These are phyloP conservation scores for Monilinia vaccinii-corymbosi DNA, from an alignment of 2,329 filamentous ascomycete species.

Conservation along the genomic window DNA sequence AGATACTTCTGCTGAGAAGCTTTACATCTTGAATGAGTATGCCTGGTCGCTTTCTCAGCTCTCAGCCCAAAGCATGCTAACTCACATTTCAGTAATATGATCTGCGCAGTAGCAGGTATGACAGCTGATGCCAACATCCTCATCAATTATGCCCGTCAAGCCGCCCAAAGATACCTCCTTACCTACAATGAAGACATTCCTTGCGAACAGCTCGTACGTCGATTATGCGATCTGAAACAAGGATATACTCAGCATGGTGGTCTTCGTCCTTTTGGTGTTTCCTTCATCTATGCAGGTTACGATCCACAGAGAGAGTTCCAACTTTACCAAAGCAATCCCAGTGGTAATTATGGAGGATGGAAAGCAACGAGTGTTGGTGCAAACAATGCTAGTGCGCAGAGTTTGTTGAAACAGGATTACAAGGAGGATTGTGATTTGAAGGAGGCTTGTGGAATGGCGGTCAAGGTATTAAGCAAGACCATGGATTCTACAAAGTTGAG, in stretches of 20 bases:
- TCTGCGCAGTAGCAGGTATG: slow-evolving; percentile 98
- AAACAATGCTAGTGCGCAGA: slow-evolving; percentile 96
- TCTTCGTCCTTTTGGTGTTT: slow-evolving; percentile 94
- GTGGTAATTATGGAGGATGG: slow-evolving; percentile 98
- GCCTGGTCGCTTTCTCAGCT: slow-evolving; percentile 27
- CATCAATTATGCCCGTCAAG: slow-evolving; percentile 98
- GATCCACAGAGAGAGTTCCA: slow-evolving; percentile 95
- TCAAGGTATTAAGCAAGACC: slow-evolving; percentile 99
- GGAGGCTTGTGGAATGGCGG: slow-evolving; percentile 93
- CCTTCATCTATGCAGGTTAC: slow-evolving; percentile 98
- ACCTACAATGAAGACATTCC: slow-evolving; percentile 99
- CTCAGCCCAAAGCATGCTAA: slow-evolving; percentile 7
- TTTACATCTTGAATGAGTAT: slow-evolving; percentile 98
- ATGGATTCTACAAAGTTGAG: slow-evolving; percentile 99
- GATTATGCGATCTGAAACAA: slow-evolving; percentile 96
- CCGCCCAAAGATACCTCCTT: slow-evolving; percentile 92
- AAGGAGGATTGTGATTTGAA: slow-evolving; percentile 96
- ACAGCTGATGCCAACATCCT: slow-evolving; percentile 99
- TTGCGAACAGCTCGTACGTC: slow-evolving; percentile 94
- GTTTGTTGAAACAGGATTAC: slow-evolving; percentile 97
- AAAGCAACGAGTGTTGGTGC: slow-evolving; percentile 97
- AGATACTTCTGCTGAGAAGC: slow-evolving; percentile 98
- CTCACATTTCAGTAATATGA: slow-evolving; percentile 74
- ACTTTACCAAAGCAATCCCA: slow-evolving; percentile 97
- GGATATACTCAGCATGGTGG: slow-evolving; percentile 99